These are phyloP conservation scores for Protostelium mycophagum DNA, from an alignment of 78 protist species.

Conservation along the genomic window DNA sequence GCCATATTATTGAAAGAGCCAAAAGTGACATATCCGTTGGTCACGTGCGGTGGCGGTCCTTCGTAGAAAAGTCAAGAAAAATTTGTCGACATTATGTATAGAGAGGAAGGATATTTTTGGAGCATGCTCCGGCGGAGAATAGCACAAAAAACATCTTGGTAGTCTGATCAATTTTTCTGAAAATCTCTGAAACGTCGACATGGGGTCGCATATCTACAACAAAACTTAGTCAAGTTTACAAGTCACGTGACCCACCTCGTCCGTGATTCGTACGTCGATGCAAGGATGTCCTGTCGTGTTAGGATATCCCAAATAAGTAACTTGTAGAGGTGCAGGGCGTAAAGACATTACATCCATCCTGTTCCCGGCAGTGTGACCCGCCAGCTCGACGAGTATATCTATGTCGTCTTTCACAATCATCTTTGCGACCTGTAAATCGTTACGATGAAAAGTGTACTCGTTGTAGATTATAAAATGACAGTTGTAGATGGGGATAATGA, in stretches of 20 bases:
- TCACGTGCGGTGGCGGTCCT: constrained; percentile 15
- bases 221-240: neutral
- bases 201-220: constrained; percentile 33
- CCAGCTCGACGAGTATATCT: constrained; percentile 70
- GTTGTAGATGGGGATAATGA: no score
- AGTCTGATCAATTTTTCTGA: constrained; percentile 40
- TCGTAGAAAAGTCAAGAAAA: neutral
- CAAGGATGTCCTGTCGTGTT: constrained; percentile 66
- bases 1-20: constrained; percentile 76
- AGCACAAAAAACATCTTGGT: constrained; percentile 51
- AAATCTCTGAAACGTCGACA: constrained; percentile 19
- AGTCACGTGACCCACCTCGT: constrained; percentile 4
- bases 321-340: constrained; percentile 62
- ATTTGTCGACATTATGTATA: neutral
- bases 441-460: no score
- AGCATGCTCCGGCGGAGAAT: constrained; percentile 6
- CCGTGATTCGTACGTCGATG: constrained; percentile 66
- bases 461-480: no score
- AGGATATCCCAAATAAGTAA: constrained; percentile 73
- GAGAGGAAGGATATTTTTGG: neutral
- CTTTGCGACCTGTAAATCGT: constrained; percentile 10
- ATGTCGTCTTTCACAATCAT: constrained; percentile 32
- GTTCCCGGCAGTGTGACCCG: constrained; percentile 70
- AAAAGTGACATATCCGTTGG: constrained; percentile 61
- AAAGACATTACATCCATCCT: constrained; percentile 65